Base-by-base conservation (phyloP, 768 basidiomycete species). In the Collybia sp. region DNA sequence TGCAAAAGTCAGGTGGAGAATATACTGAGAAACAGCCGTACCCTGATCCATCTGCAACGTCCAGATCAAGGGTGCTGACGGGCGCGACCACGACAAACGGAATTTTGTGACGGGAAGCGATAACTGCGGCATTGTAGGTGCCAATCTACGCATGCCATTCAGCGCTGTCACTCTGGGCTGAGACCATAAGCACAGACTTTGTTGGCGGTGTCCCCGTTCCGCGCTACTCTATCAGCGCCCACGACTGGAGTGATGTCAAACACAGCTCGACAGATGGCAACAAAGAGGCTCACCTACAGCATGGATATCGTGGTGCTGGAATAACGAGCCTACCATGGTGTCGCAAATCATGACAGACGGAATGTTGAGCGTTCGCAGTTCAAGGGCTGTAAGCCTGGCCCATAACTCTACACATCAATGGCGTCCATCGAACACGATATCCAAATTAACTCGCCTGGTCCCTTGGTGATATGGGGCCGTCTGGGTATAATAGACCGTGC, bases 131-230 rank as follows among this genome's bases (percentile, higher is more conserved):
- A 56, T 98, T 95, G 70, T 95, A 98, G 0, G 95, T 96, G 42
- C 93, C 93, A 59, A 97, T 88, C 72, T 76, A 51, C 73, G 30
- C 25, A 31, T 34, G 25, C 25, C 8, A 25, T 25, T 25, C 25
- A 25, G 25, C 8, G 8, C 8, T 25, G 25, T 25, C 25, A 25
- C 25, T 25, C 8, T 3, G 25, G 25, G 25, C 8, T 25, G 32
- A 40, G 5, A 3, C 34, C 19, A n/a, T n/a, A 45, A 30, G 32
- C 31, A 55, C 58, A 33, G 12, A 68, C 75, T 73, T 98, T 98
- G 75, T 98, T 98, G 12, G 95, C 95, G 1, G 95, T 97, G 67
- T 97, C 95, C 3, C 95, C 95, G 57, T 98, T 97, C 60, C 70
- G 77, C 1, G 92, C 90, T 53, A 98, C 83, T 48, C 93, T 73